phyloP scores from a whole-genome alignment of 2,329 filamentous ascomycete species.

The Gaeumannomyces tritici region DNA sequence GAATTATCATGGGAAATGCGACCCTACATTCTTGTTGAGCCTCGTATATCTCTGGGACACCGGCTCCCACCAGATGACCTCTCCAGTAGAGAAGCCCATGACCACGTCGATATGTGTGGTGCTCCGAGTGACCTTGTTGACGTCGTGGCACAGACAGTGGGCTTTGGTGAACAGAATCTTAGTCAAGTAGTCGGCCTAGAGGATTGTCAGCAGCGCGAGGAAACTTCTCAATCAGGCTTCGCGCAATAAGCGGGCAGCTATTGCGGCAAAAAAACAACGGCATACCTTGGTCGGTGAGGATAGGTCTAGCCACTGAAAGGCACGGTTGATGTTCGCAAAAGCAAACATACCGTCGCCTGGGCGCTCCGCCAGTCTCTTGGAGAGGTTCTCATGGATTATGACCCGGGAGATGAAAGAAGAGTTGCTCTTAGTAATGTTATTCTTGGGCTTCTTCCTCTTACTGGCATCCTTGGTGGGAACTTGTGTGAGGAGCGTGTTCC shows the following conservation, averaged over 20 bases:
- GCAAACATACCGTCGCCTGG: slow-evolving; percentile 72
- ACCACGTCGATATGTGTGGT: slow-evolving; percentile 77
- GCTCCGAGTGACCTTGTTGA: slow-evolving; percentile 76
- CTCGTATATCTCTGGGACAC: slow-evolving; percentile 92
- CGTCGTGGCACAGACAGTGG: slow-evolving; percentile 88
- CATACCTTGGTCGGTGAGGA: slow-evolving; percentile 60
- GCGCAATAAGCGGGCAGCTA: too few relatives aligned
- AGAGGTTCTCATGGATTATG: slow-evolving; percentile 74
- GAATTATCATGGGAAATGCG: background rate
- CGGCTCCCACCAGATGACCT: slow-evolving; percentile 98
- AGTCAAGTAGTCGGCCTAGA: slow-evolving; percentile 75
- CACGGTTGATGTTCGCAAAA: slow-evolving; percentile 92
- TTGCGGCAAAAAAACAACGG: background rate
- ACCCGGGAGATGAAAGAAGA: slow-evolving; percentile 97
- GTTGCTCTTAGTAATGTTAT: slow-evolving; percentile 96
- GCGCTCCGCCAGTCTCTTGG: slow-evolving; percentile 72
- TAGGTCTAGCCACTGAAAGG: slow-evolving; percentile 92
- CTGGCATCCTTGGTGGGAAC: slow-evolving; percentile 57
- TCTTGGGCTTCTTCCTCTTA: slow-evolving; percentile 91
- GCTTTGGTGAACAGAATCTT: slow-evolving; percentile 97
- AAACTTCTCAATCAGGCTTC: background rate
- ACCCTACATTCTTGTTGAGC: slow-evolving; percentile 84
- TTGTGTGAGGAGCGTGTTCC: slow-evolving; percentile 63
- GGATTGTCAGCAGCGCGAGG: slow-evolving; percentile 14
- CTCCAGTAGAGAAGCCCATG: slow-evolving; percentile 91